Percentiles rank a stretch among this genome's conserved stretches.
These are phyloP conservation scores for Termitomyces bulborhizus DNA, from an alignment of 768 basidiomycete species.

Conservation along the genomic window DNA sequence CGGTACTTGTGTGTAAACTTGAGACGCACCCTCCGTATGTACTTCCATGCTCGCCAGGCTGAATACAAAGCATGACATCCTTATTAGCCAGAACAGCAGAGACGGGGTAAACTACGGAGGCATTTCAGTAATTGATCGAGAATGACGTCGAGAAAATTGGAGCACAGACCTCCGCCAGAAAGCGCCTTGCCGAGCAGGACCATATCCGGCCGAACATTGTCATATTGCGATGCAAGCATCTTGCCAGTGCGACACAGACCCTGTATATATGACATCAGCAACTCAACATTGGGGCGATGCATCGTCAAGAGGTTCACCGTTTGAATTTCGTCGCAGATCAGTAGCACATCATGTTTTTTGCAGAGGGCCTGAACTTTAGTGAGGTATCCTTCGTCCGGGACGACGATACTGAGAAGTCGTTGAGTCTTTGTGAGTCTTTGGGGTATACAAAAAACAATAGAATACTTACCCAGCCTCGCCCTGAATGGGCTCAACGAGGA, in stretches of 20 bases:
- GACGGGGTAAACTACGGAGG: slow-evolving; percentile 88
- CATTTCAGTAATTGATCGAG: neutral
- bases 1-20: too few relatives aligned
- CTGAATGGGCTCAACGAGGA: slow-evolving; percentile 97
- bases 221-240: slow-evolving; percentile 88
- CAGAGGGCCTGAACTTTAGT: slow-evolving; percentile 72
- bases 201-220: slow-evolving; percentile 84
- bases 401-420: slow-evolving; percentile 63
- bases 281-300: neutral
- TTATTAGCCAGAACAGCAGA: slow-evolving; percentile 89
- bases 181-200: slow-evolving; percentile 94
- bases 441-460: too few relatives aligned
- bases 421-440: neutral
- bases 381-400: slow-evolving; percentile 87
- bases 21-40: slow-evolving; percentile 85
- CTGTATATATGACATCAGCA: slow-evolving; percentile 24
- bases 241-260: slow-evolving; percentile 92
- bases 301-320: slow-evolving; percentile 48
- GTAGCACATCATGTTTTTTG: slow-evolving; percentile 87
- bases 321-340: slow-evolving; percentile 98
- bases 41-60: slow-evolving; percentile 92
- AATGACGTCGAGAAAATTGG: slow-evolving; percentile 2
- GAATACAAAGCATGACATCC: slow-evolving; percentile 91
- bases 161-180: slow-evolving; percentile 80
- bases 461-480: slow-evolving; percentile 88